These are phyloP conservation scores for Pleurotus cornucopiae DNA, from an alignment of 768 basidiomycete genomes.

Conservation along the genomic window DNA sequence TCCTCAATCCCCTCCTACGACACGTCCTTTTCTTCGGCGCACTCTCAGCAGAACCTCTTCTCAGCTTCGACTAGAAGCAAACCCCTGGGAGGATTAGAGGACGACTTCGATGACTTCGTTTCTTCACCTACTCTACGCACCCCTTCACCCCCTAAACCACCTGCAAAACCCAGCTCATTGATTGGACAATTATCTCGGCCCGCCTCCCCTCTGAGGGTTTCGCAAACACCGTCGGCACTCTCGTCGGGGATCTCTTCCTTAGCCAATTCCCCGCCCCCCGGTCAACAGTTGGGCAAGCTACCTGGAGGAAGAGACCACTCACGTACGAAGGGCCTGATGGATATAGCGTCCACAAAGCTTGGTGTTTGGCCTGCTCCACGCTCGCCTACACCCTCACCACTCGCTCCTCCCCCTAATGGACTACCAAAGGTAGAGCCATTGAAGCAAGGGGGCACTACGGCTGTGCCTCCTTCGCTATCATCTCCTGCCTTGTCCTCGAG, in stretches of 20 bases:
- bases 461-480: constrained; percentile 10
- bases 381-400: constrained; percentile 37
- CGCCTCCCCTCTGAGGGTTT: constrained; percentile 21
- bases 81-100: constrained; percentile 21
- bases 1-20: constrained; percentile 12
- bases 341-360: constrained; percentile 38
- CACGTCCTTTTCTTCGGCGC: constrained; percentile 13
- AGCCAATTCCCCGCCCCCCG: constrained; percentile 8
- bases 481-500: constrained; percentile 12
- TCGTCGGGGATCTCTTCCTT: neutral
- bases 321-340: constrained; percentile 55
- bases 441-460: constrained; percentile 13
- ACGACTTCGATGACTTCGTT: constrained; percentile 47
- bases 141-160: constrained; percentile 43
- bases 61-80: constrained; percentile 11
- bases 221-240: constrained; percentile 15
- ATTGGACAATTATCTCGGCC: constrained; percentile 8
- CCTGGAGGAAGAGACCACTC: constrained; percentile 43
- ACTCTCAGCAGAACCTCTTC: constrained; percentile 19
- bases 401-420: constrained; percentile 29
- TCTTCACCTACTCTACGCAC: constrained; percentile 32
- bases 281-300: constrained; percentile 15
- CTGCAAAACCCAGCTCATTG: constrained; percentile 24
- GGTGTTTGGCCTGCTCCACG: constrained; percentile 48
- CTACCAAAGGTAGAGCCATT: constrained; percentile 23